These are phyloP conservation scores for Penicillium sp. DNA, from an alignment of 2,329 filamentous ascomycete species.

Conservation along the genomic window DNA sequence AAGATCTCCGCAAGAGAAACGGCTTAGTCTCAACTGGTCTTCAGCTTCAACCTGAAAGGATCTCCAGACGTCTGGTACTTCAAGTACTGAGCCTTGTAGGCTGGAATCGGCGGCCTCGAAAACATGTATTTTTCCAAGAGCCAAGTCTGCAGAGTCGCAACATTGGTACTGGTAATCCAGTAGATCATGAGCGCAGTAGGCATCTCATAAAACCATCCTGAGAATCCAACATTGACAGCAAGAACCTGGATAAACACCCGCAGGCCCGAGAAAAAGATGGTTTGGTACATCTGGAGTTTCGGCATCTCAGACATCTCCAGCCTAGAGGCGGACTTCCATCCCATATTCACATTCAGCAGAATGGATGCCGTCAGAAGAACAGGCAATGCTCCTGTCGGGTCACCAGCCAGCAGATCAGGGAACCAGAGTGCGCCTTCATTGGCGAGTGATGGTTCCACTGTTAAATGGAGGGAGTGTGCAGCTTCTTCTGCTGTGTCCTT, in stretches of 20 bases:
- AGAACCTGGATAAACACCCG: conserved; percentile 36
- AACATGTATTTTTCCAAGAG: conserved; percentile 45
- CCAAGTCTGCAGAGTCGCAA: conserved; percentile 43
- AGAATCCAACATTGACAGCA: conserved; percentile 41
- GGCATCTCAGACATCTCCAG: conserved; percentile 28
- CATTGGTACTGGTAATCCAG: conserved; percentile 49
- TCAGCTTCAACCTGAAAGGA: conserved; percentile 4
- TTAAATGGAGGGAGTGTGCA: conserved; percentile 23
- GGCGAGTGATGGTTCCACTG: conserved; percentile 52
- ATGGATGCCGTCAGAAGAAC: conserved; percentile 51
- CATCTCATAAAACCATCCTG: conserved; percentile 34
- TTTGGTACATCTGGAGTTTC: conserved; percentile 25
- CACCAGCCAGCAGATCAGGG: conserved; percentile 55
- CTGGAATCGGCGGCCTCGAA: conserved; percentile 28
- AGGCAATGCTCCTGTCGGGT: conserved; percentile 54
- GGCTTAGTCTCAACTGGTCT: not conserved
- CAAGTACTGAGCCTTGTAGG: not conserved
- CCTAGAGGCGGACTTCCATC: conserved; percentile 27
- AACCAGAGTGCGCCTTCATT: conserved; percentile 64
- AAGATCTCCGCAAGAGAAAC: not conserved
- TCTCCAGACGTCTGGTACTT: not conserved
- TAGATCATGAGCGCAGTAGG: conserved; percentile 51
- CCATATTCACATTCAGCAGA: conserved; percentile 47
- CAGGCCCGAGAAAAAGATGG: conserved; percentile 26
- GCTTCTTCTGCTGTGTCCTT: conserved; percentile 6